Evolutionary conservation across 257 asterid species (phyloP), one percentile per base, ranked within the genome.

Genomic region (Solanum lycopersicoides): DNA sequence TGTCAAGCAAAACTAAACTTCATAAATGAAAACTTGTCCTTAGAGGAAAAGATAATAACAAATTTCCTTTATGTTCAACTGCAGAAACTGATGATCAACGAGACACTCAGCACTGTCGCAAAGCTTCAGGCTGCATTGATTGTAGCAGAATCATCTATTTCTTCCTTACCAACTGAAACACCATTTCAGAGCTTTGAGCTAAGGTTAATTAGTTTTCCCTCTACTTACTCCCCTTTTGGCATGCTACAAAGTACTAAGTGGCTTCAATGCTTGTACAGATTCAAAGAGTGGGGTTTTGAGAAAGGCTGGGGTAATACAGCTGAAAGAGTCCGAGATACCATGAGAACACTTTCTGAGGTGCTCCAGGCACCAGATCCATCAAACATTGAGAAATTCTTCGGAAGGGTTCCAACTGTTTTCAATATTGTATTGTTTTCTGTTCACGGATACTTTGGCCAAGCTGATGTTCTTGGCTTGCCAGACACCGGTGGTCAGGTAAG

Each of bases 401-500:
- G 96, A 53, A 92, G 93, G 93, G 96, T 96, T 88, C 98, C 99
- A 12, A 88, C 87, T 66, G 89, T 96, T 79, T 96, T 94, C 89
- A 95, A 94, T 28, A 92, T 96, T 47, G 98, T 96, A 16, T 90
- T 96, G 8, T 94, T 96, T 84, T 95, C 98, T 37, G 91, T 94
- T 16, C 99, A 95, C 37, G 99, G 98, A 79, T 96, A 94, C 91
- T 94, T 96, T 87, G 99, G 99, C 60, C 98, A 96, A 89, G 90
- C 95, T 2, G 93, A 94, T 84, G 99, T 96, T 69, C 98, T 96
- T 84, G 98, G 99, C 85, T 90, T 96, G 91, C 99, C 99, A 12
- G 99, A 96, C 91, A 96, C 98, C 7, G 98, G 99, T 74, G 99
- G 98, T 16, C 99, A 96, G 98, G 99, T 96, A 83, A 16, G 85